phyloP scores from a whole-genome alignment of 345 rosid genomes.

The Geranium rotundifolium region DNA sequence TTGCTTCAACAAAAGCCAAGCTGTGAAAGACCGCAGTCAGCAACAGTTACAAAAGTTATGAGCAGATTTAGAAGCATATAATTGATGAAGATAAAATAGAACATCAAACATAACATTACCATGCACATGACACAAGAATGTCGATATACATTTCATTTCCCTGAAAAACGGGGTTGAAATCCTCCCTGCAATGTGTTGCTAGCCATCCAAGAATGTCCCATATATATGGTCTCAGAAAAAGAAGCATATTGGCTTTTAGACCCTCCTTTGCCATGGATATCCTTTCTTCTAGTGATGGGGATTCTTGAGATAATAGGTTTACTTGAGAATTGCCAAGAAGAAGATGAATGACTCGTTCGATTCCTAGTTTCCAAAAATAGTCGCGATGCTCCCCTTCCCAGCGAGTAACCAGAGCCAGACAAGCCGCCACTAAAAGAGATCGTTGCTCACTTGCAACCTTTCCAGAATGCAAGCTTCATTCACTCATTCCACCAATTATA shows the following conservation, averaged over 20 bases:
- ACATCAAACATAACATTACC: constrained; percentile 30
- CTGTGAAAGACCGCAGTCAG: constrained; percentile 22
- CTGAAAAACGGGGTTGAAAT: constrained; percentile 23
- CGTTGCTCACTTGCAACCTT: constrained; percentile 39
- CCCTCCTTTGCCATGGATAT: constrained; percentile 41
- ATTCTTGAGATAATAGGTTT: constrained; percentile 19
- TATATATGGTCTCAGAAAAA: constrained; percentile 51
- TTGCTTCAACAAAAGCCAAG: constrained; percentile 55
- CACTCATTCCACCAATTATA: constrained; percentile 42
- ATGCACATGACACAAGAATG: constrained; percentile 56
- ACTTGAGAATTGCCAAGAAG: constrained; percentile 33
- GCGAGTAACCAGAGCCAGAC: constrained; percentile 62
- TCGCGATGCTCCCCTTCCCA: constrained; percentile 69
- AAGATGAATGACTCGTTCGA: constrained; percentile 47
- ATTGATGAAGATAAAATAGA: background rate
- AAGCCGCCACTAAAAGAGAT: constrained; percentile 57
- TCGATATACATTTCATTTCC: constrained; percentile 31
- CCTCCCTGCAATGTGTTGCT: constrained; percentile 49
- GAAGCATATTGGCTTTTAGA: constrained; percentile 38
- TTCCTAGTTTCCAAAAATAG: constrained; percentile 57
- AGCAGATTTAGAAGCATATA: background rate
- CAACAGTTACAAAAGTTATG: constrained; percentile 10
- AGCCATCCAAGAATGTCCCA: constrained; percentile 91
- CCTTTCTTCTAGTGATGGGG: constrained; percentile 36
- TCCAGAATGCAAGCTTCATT: constrained; percentile 30